phyloP scores from a whole-genome alignment of 1,139 yeast species.

The Taphrina communis region DNA sequence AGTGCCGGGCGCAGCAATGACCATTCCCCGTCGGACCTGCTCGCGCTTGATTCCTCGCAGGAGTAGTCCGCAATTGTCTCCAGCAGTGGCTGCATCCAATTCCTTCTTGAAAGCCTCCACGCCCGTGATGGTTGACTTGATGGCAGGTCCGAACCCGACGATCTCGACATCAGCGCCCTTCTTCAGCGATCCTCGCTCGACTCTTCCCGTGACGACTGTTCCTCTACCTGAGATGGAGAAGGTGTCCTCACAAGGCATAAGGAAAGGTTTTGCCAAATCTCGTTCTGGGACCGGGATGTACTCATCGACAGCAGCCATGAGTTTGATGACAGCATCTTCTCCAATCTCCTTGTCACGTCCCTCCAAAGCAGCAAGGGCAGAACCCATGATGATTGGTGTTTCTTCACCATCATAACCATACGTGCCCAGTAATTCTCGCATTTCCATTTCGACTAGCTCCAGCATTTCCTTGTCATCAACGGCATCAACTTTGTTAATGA shows the following conservation, averaged over 20 bases:
- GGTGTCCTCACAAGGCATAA: slow-evolving; percentile 96
- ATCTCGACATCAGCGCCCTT: slow-evolving; percentile 98
- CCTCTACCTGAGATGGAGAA: slow-evolving; percentile 99
- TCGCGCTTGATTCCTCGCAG: slow-evolving; percentile 99
- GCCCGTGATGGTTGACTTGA: slow-evolving; percentile 95
- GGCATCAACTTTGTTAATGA: slow-evolving; percentile 96
- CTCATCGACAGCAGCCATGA: slow-evolving; percentile 91
- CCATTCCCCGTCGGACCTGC: slow-evolving; percentile 97
- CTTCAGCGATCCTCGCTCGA: slow-evolving; percentile 94
- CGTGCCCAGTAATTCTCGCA: slow-evolving; percentile 89
- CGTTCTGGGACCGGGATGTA: slow-evolving; percentile 95
- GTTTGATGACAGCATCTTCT: slow-evolving; percentile 76
- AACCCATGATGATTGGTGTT: slow-evolving; percentile 98
- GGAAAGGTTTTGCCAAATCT: slow-evolving; percentile 94
- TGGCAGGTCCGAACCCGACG: slow-evolving; percentile 87
- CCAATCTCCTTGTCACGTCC: slow-evolving; percentile 90
- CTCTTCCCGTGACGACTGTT: slow-evolving; percentile 98
- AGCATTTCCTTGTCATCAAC: slow-evolving; percentile 99
- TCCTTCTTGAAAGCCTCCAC: slow-evolving; percentile 99
- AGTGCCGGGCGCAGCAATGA: slow-evolving; percentile 88
- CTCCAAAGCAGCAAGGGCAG: slow-evolving; percentile 96
- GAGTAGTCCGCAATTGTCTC: slow-evolving; percentile 98
- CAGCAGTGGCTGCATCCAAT: slow-evolving; percentile 95
- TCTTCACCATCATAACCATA: slow-evolving; percentile 98
- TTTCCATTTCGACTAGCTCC: slow-evolving; percentile 99